Conservation (phyloP, 306 rosid genomes). For the Cicer yamashitae region DNA sequence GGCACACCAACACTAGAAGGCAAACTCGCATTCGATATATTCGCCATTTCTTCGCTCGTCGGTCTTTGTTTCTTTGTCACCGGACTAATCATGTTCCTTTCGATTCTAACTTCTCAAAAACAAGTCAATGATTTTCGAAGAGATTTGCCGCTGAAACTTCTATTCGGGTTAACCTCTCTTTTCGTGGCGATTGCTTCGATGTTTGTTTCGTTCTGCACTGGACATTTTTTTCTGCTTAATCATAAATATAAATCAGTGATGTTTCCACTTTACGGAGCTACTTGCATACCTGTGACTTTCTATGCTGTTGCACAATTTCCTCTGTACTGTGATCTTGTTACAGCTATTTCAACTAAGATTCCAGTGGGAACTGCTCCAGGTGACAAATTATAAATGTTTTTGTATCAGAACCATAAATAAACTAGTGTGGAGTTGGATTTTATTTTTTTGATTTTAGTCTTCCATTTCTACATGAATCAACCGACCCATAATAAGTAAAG, state of each 20-base stretch:
- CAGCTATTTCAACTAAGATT: slow-evolving; percentile 44
- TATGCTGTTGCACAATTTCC: slow-evolving; percentile 64
- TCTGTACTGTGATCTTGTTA: slow-evolving; percentile 56
- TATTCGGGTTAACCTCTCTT: slow-evolving; percentile 58
- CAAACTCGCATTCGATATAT: slow-evolving; percentile 46
- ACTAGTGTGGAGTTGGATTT: no score
- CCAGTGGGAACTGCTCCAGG: slow-evolving; percentile 42
- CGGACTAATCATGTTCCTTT: slow-evolving; percentile 64
- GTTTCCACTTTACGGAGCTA: slow-evolving; percentile 50
- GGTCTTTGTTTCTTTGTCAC: slow-evolving; percentile 69
- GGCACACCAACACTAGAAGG: slow-evolving; percentile 55
- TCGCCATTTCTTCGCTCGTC: slow-evolving; percentile 54
- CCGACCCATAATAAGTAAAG: no score
- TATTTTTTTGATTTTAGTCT: no score
- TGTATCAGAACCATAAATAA: no score
- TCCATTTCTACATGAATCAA: no score
- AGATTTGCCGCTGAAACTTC: slow-evolving; percentile 56
- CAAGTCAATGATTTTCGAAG: slow-evolving; percentile 55
- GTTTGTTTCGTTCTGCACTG: slow-evolving; percentile 60
- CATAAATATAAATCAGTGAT: slow-evolving; percentile 38
- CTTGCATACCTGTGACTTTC: slow-evolving; percentile 56
- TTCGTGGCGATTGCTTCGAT: slow-evolving; percentile 60
- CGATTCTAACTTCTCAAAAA: slow-evolving; percentile 63
- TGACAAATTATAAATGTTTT: neutral
- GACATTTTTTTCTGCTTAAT: slow-evolving; percentile 53